A percentile compares a stretch with the other conserved stretches of the same genome.
These are phyloP conservation scores for Citrus inodora DNA, from an alignment of 345 rosid species.

Conservation along the genomic window DNA sequence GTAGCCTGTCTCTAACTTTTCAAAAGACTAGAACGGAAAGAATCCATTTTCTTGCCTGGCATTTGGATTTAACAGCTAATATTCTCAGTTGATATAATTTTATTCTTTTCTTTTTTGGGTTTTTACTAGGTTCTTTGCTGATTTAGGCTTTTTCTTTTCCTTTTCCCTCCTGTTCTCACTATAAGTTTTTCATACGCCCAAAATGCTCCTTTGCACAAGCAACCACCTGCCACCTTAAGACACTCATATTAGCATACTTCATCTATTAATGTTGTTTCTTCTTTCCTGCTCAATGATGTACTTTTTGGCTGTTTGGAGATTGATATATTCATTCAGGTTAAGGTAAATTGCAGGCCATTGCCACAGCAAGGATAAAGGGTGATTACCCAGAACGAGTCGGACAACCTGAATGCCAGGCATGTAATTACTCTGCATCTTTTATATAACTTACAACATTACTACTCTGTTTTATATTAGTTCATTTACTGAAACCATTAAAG, in stretches of 20 bases:
- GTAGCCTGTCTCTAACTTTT: neutral
- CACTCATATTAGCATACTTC: neutral
- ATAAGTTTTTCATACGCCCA: neutral
- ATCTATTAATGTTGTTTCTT: neutral
- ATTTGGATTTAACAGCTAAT: neutral
- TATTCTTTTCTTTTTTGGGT: neutral
- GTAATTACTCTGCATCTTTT: slow-evolving; percentile 17
- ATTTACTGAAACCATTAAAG: neutral
- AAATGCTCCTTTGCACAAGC: neutral
- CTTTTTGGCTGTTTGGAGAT: neutral
- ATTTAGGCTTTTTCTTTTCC: neutral
- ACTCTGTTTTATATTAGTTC: neutral
- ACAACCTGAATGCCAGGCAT: slow-evolving; percentile 97
- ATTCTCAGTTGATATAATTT: too few relatives aligned
- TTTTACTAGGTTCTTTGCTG: neutral
- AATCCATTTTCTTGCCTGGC: neutral
- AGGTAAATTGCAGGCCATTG: slow-evolving; percentile 68
- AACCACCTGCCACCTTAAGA: neutral
- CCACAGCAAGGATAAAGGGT: slow-evolving; percentile 87
- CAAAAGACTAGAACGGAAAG: neutral
- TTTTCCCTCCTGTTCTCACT: neutral
- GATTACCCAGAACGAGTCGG: slow-evolving; percentile 96
- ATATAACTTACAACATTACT: neutral
- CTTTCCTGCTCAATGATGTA: neutral
- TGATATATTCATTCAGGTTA: slow-evolving; percentile 21